Evolutionary conservation across 2,329 filamentous ascomycete genomes (phyloP).

Genomic region (Stagonosporopsis rhizophila): DNA sequence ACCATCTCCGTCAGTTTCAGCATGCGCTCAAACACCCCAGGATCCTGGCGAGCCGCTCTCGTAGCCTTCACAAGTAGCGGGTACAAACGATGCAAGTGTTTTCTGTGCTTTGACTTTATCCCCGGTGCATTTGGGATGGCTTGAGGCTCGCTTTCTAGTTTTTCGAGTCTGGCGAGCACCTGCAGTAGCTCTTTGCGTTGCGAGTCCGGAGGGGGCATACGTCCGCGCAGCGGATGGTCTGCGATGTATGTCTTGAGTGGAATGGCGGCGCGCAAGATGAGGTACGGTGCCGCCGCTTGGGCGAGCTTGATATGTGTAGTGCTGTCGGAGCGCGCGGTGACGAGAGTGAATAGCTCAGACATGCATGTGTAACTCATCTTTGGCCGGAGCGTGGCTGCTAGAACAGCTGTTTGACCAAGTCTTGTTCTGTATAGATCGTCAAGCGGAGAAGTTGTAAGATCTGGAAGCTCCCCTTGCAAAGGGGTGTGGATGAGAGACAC

Average conservation of each 20-base stretch:
- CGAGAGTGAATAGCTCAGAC: conserved; percentile 69
- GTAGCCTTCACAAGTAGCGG: conserved; percentile 74
- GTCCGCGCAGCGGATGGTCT: conserved; percentile 86
- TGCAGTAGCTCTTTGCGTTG: conserved; percentile 81
- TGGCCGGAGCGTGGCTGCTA: conserved; percentile 68
- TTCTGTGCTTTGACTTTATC: conserved; percentile 55
- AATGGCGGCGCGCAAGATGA: conserved; percentile 81
- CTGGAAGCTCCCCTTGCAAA: conserved; percentile 67
- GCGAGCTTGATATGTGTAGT: conserved; percentile 67
- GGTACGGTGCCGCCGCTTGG: conserved; percentile 76
- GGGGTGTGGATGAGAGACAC: conserved; percentile 81
- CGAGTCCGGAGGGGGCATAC: conserved; percentile 84
- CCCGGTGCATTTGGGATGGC: conserved; percentile 65
- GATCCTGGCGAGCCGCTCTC: conserved; percentile 67
- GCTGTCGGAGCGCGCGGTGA: conserved; percentile 60
- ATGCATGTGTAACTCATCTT: conserved; percentile 82
- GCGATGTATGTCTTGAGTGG: conserved; percentile 85
- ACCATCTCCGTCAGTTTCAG: conserved; percentile 51
- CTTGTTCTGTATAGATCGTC: conserved; percentile 69
- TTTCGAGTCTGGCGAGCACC: conserved; percentile 70
- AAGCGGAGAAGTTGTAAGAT: conserved; percentile 61
- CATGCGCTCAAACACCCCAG: conserved; percentile 60
- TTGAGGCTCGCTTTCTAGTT: conserved; percentile 71
- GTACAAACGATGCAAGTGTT: conserved; percentile 82
- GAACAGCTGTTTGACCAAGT: conserved; percentile 74